A percentile compares a stretch with the other conserved stretches of the same genome.
These are phyloP conservation scores for Aegilops sharonensis DNA, from an alignment of 176 grass and related monocot genomes.

Conservation along the genomic window DNA sequence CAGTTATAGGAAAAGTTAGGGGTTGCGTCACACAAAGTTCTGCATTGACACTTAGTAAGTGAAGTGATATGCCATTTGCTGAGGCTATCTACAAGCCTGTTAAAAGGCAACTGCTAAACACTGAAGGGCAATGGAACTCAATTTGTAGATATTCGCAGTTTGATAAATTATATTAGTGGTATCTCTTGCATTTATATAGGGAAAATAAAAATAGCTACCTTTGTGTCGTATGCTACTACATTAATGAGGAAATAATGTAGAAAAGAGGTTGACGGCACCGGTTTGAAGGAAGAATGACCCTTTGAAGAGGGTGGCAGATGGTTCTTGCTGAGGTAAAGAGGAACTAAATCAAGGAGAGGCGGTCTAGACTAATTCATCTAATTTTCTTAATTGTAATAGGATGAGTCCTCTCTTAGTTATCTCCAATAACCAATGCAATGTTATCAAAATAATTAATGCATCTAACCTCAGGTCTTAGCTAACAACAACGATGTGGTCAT, in stretches of 20 bases:
- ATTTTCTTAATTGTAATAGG: neutral
- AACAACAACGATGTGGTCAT: neutral
- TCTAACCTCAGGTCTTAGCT: neutral
- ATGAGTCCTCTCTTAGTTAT: neutral
- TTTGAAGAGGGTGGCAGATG: neutral
- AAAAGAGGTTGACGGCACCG: neutral
- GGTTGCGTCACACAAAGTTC: too few relatives aligned
- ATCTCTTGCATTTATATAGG: neutral
- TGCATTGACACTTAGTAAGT: too few relatives aligned
- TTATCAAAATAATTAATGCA: neutral
- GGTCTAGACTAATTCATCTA: neutral
- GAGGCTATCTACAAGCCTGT: neutral
- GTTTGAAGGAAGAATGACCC: neutral
- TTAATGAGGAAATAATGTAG: neutral
- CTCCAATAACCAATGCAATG: neutral
- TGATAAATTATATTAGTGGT: neutral
- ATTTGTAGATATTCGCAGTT: neutral
- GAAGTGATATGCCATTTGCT: neutral
- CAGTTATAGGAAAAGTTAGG: too few relatives aligned
- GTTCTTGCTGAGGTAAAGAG: neutral
- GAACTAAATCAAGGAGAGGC: neutral
- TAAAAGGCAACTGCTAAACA: neutral
- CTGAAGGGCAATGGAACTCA: neutral
- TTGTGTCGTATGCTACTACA: neutral
- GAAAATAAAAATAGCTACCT: neutral